Evolutionary conservation across 2,329 filamentous ascomycete species (phyloP), one percentile per base, ranked within the genome.

Genomic region (Sporothrix protearum): DNA sequence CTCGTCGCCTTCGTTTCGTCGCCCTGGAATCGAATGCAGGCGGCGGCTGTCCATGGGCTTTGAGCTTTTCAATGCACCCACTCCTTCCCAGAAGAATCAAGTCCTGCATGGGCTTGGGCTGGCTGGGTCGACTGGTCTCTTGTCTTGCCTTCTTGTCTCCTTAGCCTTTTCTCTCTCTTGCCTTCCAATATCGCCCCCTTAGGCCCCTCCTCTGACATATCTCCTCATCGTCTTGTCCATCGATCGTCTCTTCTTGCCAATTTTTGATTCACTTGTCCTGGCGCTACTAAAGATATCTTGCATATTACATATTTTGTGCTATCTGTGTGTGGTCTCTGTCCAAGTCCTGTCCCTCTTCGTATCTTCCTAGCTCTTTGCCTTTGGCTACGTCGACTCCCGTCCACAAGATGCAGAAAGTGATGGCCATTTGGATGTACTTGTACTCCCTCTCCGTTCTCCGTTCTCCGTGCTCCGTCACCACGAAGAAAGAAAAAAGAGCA

Each of bases 341-440:
- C 36, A 19, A 25, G 36, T 59, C 22, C 49, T 25, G 6, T n/a
- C n/a, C 7, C n/a, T 55, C 53, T 30, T 19, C 33, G 9, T 10
- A 19, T 33, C 19, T 42, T 63, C 42, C 25, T 22, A 42, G 25
- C n/a, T 25, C 33, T 25, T 33, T 61, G n/a, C 59, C 59, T 45
- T 45, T n/a, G 36, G 59, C 36, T 16, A 45, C 59, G 59, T 63
- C 36, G 59, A 45, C 59, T 63, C n/a, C 57, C n/a, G 36, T 63
- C 3, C n/a, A 39, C n/a, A 45, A 42, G 36, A 63, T 25, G n/a
- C 59, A 45, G 36, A 45, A 63, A 16, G 19, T 22, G 33, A 63
- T 63, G 9, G 6, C 14, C 33, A 22, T n/a, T n/a, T n/a, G n/a
- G n/a, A n/a, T n/a, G n/a, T n/a, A n/a, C n/a, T n/a, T n/a, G n/a